Base-by-base conservation (phyloP, 1,284 basidiomycete species). In the Heimioporus punctisporus region DNA sequence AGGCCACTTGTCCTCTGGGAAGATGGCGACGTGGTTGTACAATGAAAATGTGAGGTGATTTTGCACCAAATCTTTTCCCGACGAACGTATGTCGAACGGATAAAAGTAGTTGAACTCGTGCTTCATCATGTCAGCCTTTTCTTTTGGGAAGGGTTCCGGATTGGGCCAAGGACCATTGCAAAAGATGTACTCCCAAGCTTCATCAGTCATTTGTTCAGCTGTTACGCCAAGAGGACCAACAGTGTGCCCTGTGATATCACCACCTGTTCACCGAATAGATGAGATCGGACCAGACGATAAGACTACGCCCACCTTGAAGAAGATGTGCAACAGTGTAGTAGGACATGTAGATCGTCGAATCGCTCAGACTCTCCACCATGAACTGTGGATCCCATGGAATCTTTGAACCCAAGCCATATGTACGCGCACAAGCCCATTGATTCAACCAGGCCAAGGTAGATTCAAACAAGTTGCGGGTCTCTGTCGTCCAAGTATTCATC, bases 331-430 rank as follows among this genome's bases (percentile, higher is more conserved):
- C 84, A 8, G 97, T 98, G 77, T 99, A 99, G 77, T 98, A 99
- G 31, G 92, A 84, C 96, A 98, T 98, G 79, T 99, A 99, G 72
- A 99, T 92, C 27, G 97, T 99, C 15, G 97, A 98, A 74, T 99
- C 97, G 62, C 92, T 96, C 69, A 99, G 76, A 65, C 93, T 95
- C 75, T 99, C 97, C 49, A 99, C 95, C 65, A 99, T 82, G 84
- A 97, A 98, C 54, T 94, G 88, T 17, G 88, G 92, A 71, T 99
- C 97, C 96, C 97, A 99, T 2, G 97, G 97, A 57, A 99, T 80
- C 71, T 92, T 92, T 15, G 97, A 97, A 31, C 97, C 97, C 58
- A 99, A 82, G 58, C 97, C 97, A 73, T 97, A 99, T 23, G 93
- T 95, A 52, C 97, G 84, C 21, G 97, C 97, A 71, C 97, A 99